Evolutionary conservation across 495 filamentous ascomycete species (phyloP).

Genomic region (Hypoxylon rickii): DNA sequence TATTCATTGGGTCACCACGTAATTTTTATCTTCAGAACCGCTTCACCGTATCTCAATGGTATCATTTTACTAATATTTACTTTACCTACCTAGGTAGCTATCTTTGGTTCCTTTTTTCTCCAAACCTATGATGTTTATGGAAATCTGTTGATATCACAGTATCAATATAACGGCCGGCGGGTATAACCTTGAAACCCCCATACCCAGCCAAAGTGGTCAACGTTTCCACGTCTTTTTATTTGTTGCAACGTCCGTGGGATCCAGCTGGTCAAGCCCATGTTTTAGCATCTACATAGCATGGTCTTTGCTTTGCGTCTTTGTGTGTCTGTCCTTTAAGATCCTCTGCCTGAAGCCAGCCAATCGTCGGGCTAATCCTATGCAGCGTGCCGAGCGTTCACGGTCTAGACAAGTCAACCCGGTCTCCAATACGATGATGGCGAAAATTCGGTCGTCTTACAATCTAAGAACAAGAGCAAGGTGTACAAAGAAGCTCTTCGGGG

Average conservation of each 20-base stretch:
- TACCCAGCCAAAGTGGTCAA: too few relatives aligned
- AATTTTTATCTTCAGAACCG: not conserved
- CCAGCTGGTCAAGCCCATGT: conserved; percentile 28
- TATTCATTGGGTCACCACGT: not conserved
- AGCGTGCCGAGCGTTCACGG: conserved; percentile 27
- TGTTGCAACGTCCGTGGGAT: conserved; percentile 17
- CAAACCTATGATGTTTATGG: too few relatives aligned
- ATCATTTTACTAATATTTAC: not conserved
- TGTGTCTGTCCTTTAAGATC: conserved; percentile 6
- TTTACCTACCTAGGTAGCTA: too few relatives aligned
- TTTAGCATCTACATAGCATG: conserved; percentile 20
- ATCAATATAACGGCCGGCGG: not conserved
- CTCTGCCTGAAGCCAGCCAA: conserved; percentile 16
- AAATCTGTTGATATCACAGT: not conserved
- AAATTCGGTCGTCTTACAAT: conserved; percentile 18
- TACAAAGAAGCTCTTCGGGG: too few relatives aligned
- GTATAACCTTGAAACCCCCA: conserved; percentile 7
- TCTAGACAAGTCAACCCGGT: conserved; percentile 20
- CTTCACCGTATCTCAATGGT: not conserved
- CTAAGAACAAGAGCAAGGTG: too few relatives aligned
- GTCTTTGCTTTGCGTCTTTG: conserved; percentile 21
- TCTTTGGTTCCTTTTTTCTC: not conserved
- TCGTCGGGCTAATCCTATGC: conserved; percentile 19
- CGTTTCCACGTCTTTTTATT: conserved; percentile 19
- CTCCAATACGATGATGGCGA: conserved; percentile 21